These are phyloP conservation scores for Naganishia friedmannii DNA, from an alignment of 768 basidiomycete genomes.

Conservation along the genomic window DNA sequence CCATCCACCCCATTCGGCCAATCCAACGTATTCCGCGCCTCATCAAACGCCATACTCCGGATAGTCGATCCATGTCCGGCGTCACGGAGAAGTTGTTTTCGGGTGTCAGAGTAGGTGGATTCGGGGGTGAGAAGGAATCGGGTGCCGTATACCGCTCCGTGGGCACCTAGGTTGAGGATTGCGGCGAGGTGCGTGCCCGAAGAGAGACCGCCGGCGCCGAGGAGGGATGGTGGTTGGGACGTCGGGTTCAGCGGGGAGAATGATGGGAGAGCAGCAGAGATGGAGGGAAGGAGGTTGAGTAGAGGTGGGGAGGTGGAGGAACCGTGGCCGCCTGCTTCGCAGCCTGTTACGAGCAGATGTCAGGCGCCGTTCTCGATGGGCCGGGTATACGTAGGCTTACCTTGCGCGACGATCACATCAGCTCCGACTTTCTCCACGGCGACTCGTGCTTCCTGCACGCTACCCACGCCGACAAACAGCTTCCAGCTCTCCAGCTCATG, in stretches of 20 bases:
- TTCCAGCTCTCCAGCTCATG: conserved; percentile 17
- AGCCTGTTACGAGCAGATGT: conserved; percentile 56
- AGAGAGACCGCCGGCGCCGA: conserved; percentile 73
- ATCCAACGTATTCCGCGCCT: conserved; percentile 56
- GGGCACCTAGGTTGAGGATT: conserved; percentile 65
- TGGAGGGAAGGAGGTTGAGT: conserved; percentile 61
- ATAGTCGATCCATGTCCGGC: conserved; percentile 54
- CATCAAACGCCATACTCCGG: conserved; percentile 66
- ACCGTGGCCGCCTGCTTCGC: conserved; percentile 79
- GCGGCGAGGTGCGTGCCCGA: conserved; percentile 66
- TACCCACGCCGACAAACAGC: conserved; percentile 66
- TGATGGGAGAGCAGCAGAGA: conserved; percentile 56
- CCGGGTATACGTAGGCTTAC: conserved; percentile 52
- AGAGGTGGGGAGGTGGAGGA: conserved; percentile 57
- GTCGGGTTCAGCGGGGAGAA: conserved; percentile 31
- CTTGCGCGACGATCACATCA: conserved; percentile 76
- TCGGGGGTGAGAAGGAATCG: conserved; percentile 70
- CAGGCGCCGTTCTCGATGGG: conserved; percentile 17
- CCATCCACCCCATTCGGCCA: conserved; percentile 58
- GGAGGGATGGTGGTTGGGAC: conserved; percentile 55
- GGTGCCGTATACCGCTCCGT: conserved; percentile 70
- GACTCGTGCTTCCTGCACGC: conserved; percentile 60
- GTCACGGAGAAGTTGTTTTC: conserved; percentile 59
- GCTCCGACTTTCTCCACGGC: conserved; percentile 68
- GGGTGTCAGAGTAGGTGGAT: conserved; percentile 59